phyloP scores from a whole-genome alignment of 805 yeast species.

The Candida verbasci region DNA sequence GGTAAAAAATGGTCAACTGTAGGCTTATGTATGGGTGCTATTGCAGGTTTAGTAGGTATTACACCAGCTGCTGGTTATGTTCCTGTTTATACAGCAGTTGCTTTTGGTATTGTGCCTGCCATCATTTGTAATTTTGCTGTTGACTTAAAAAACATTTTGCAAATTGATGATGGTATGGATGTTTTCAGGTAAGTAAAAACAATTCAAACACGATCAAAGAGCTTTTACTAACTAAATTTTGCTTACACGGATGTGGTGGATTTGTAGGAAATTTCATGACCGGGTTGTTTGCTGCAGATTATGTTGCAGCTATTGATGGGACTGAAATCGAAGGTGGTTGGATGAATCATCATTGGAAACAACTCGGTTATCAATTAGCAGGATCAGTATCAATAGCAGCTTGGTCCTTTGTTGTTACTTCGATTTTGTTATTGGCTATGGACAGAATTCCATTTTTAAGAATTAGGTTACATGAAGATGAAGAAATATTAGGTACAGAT shows the following conservation, averaged over 20 bases:
- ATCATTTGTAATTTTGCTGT: constrained; percentile 80
- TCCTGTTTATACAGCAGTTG: constrained; percentile 83
- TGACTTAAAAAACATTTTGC: constrained; percentile 65
- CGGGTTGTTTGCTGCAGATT: constrained; percentile 89
- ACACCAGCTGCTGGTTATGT: constrained; percentile 98
- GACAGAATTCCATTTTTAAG: constrained; percentile 77
- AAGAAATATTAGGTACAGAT: constrained; percentile 86
- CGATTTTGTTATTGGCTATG: constrained; percentile 59
- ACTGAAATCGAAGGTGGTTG: constrained; percentile 77
- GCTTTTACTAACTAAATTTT: too few species aligned
- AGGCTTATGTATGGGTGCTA: constrained; percentile 90
- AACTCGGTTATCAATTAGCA: constrained; percentile 85
- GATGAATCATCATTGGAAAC: constrained; percentile 77
- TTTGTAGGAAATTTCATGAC: constrained; percentile 78
- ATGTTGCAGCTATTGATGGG: constrained; percentile 81
- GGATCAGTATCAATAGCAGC: constrained; percentile 64
- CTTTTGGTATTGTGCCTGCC: constrained; percentile 78
- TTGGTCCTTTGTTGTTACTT: constrained; percentile 75
- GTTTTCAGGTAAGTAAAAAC: too few species aligned
- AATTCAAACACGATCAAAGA: too few species aligned
- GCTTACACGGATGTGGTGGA: constrained; percentile 94
- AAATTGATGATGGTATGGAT: constrained; percentile 92
- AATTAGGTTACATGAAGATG: constrained; percentile 79
- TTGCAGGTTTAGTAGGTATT: constrained; percentile 90
- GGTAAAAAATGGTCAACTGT: constrained; percentile 91